A percentile compares a stretch with the other conserved stretches of the same genome.
phyloP scores from a whole-genome alignment of 495 filamentous ascomycete species.

The Xylaria telfairii region DNA sequence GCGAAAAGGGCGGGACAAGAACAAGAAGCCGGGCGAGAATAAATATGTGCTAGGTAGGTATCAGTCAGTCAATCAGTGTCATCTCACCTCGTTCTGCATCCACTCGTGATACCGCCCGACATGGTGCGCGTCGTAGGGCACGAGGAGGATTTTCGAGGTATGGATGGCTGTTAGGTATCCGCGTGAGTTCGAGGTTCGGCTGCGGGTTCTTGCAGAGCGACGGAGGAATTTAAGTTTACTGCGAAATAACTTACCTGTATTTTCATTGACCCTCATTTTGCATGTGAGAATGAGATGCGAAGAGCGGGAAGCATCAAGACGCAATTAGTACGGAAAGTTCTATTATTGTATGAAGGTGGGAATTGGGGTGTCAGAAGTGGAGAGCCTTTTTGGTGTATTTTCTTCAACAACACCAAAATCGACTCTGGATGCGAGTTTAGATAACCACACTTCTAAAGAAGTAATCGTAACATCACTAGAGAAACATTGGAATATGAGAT shows the following conservation, averaged over 20 bases:
- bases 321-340: background rate
- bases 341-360: background rate
- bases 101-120: slow-evolving; percentile 83
- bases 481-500: background rate
- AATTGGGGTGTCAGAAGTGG: slow-evolving; percentile 1
- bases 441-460: background rate
- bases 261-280: slow-evolving; percentile 51
- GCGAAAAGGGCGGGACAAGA: background rate
- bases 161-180: slow-evolving; percentile 65
- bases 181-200: slow-evolving; percentile 1
- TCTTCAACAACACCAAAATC: background rate
- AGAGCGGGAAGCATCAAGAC: background rate
- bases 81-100: slow-evolving; percentile 83
- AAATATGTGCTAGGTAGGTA: too few species aligned
- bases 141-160: slow-evolving; percentile 69
- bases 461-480: background rate
- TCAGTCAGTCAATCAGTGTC: too few species aligned
- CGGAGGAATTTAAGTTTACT: background rate
- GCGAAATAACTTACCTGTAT: slow-evolving; percentile 42
- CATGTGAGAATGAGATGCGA: background rate
- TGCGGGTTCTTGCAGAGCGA: background rate
- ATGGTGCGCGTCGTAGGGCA: slow-evolving; percentile 83
- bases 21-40: background rate
- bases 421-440: background rate
- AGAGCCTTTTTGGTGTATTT: background rate